phyloP scores from a whole-genome alignment of 192 early-diverging fungal genomes.

The Geranomyces michiganensis region DNA sequence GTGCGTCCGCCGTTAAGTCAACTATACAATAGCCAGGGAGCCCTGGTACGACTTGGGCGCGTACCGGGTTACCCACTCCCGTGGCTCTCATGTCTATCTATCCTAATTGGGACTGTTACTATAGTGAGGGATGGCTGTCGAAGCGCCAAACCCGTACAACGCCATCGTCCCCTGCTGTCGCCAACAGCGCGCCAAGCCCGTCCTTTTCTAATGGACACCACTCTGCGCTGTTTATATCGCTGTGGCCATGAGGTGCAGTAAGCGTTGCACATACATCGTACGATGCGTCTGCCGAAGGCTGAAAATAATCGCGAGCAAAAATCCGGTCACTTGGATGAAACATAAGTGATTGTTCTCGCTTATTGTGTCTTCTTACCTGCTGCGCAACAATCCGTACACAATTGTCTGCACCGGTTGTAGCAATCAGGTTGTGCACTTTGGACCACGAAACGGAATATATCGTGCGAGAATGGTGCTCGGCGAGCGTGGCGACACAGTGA shows the following conservation, averaged over 20 bases:
- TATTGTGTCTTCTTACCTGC: constrained; percentile 2
- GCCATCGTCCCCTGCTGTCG: constrained; percentile 91
- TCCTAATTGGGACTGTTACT: too few relatives aligned
- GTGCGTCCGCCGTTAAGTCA: too few relatives aligned
- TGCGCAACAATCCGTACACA: constrained; percentile 65
- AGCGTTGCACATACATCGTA: constrained; percentile 17
- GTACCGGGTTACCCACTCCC: too few relatives aligned
- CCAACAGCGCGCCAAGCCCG: constrained; percentile 62
- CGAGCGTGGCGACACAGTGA: constrained; percentile 68
- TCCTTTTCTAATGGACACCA: constrained; percentile 75
- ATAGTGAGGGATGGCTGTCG: too few relatives aligned
- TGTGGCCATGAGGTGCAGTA: constrained; percentile 73
- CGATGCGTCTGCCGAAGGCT: neutral
- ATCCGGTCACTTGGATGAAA: too few relatives aligned
- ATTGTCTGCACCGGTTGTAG: constrained; percentile 86
- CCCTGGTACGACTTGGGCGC: too few relatives aligned
- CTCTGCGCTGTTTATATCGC: constrained; percentile 87
- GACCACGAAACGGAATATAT: constrained; percentile 96
- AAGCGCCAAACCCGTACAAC: constrained; percentile 79
- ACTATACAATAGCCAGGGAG: too few relatives aligned
- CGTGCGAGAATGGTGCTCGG: constrained; percentile 77
- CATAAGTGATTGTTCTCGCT: neutral
- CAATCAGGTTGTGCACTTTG: constrained; percentile 68
- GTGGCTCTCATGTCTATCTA: too few relatives aligned
- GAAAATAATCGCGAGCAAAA: too few relatives aligned